Percentiles rank a stretch among this genome's conserved stretches.
Evolutionary conservation across 192 early-diverging fungal species (phyloP).

Genomic region (Coemansia sp.): DNA sequence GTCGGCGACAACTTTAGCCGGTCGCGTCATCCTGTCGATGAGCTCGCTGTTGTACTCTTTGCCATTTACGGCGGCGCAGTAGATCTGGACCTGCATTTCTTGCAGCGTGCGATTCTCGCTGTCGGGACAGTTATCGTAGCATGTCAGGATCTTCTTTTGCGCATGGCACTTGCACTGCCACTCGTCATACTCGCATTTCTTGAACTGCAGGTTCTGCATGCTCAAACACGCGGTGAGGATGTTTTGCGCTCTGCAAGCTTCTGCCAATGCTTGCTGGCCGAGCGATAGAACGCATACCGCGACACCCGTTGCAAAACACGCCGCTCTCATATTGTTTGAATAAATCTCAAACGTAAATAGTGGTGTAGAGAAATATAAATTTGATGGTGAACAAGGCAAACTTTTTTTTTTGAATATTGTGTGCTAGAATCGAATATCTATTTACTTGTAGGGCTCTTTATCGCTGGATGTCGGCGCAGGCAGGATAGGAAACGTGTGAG

Average conservation of each 20-base stretch:
- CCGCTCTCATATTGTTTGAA: background rate
- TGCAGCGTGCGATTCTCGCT: slow-evolving; percentile 51
- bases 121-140: slow-evolving; percentile 56
- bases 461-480: background rate
- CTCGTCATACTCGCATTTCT: slow-evolving; percentile 40
- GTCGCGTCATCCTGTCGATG: slow-evolving; percentile 48
- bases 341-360: background rate
- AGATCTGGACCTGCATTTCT: slow-evolving; percentile 55
- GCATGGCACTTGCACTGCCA: slow-evolving; percentile 55
- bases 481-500: background rate
- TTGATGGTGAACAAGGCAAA: background rate
- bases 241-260: slow-evolving; percentile 41
- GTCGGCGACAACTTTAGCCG: slow-evolving; percentile 29
- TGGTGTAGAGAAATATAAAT: background rate
- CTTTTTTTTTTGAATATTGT: too few species aligned
- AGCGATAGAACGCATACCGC: slow-evolving; percentile 3
- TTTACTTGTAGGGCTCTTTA: background rate
- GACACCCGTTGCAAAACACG: slow-evolving; percentile 8
- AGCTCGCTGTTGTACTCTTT: slow-evolving; percentile 41
- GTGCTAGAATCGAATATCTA: background rate
- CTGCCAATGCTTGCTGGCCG: slow-evolving; percentile 1
- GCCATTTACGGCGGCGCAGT: slow-evolving; percentile 40
- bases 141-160: slow-evolving; percentile 51
- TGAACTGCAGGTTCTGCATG: slow-evolving; percentile 45
- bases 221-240: slow-evolving; percentile 52